Evolutionary conservation across 108 stramenopile genomes (phyloP), one percentile per base, ranked within the genome.

Genomic region (Fistulifera solaris): DNA sequence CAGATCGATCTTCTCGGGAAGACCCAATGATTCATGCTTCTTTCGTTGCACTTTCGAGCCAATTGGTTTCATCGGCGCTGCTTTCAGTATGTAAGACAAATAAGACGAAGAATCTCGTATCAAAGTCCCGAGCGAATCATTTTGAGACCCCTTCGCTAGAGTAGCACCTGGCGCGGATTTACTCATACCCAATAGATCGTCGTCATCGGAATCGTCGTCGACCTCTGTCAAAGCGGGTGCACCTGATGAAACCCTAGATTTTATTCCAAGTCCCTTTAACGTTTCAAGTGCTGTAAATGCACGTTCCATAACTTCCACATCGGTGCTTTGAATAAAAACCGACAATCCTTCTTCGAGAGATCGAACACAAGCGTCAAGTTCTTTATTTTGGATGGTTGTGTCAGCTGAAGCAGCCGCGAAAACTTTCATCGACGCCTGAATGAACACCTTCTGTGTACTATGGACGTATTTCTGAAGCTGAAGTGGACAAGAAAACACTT

Each of bases 271-370:
- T 8, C 76, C 58, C 47, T 59, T 26, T 31, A 98, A 73, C 7
- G 96, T 56, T 24, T 77, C 74, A 25, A 83, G 56, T 24, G 76
- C 47, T 0, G 82, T 81, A 27, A 76, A 73, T 0, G 95, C 85
- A 47, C 95, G 78, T 61, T 99, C 98, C 65, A 89, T 80, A 42
- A 99, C 98, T 77, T 94, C 86, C 15, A 78, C 70, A 58, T 90
- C 83, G 8, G 70, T 61, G 26, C 78, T 80, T 59, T 78, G 65
- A 49, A 72, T 52, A 58, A 68, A 93, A 7, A 79, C 47, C 2
- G 64, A 61, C 28, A 90, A 67, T 51, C 78, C 62, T 44, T 41
- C 52, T 22, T 52, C 45, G 4, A 91, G 31, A 17, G 76, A 75
- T 11, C 44, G 50, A 5, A 73, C 59, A 52, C 85, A 86, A 2